These are phyloP conservation scores for Collybia sordida DNA, from an alignment of 768 basidiomycete genomes.

Conservation along the genomic window DNA sequence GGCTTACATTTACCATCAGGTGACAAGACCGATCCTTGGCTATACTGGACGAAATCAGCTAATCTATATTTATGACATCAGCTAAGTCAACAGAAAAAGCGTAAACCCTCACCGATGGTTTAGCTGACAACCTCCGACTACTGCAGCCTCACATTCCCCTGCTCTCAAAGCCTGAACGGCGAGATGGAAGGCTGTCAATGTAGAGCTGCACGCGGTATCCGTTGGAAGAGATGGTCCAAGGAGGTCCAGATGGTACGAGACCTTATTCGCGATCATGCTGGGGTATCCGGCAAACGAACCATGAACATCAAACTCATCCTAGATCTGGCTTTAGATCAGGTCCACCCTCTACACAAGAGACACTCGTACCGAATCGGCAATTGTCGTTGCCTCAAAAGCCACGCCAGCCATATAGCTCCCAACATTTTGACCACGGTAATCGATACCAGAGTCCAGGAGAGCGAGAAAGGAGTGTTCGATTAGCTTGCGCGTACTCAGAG, in stretches of 20 bases:
- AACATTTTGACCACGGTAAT: slow-evolving; percentile 36
- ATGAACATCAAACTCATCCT: slow-evolving; percentile 33
- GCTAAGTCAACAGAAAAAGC: background rate
- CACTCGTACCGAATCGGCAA: slow-evolving; percentile 13
- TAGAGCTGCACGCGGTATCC: slow-evolving; percentile 52
- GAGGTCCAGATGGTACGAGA: slow-evolving; percentile 41
- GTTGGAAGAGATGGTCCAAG: slow-evolving; percentile 47
- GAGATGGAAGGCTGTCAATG: slow-evolving; percentile 45
- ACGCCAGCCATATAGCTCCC: slow-evolving; percentile 37
- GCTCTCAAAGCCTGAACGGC: slow-evolving; percentile 40
- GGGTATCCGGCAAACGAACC: slow-evolving; percentile 34
- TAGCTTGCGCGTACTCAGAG: slow-evolving; percentile 26
- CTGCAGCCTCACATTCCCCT: slow-evolving; percentile 47
- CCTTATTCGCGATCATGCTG: slow-evolving; percentile 36
- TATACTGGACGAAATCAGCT: slow-evolving; percentile 35
- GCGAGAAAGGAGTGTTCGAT: slow-evolving; percentile 29
- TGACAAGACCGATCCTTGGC: slow-evolving; percentile 35
- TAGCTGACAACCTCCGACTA: slow-evolving; percentile 45
- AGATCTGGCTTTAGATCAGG: background rate
- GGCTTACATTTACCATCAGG: slow-evolving; percentile 43
- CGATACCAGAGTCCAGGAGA: slow-evolving; percentile 42
- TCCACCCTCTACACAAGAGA: background rate
- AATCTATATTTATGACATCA: slow-evolving; percentile 21
- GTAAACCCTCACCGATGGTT: slow-evolving; percentile 32
- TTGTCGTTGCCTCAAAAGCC: slow-evolving; percentile 14